These are phyloP conservation scores for Punctularia strigosozonata DNA, from an alignment of 768 basidiomycete species.

Conservation along the genomic window DNA sequence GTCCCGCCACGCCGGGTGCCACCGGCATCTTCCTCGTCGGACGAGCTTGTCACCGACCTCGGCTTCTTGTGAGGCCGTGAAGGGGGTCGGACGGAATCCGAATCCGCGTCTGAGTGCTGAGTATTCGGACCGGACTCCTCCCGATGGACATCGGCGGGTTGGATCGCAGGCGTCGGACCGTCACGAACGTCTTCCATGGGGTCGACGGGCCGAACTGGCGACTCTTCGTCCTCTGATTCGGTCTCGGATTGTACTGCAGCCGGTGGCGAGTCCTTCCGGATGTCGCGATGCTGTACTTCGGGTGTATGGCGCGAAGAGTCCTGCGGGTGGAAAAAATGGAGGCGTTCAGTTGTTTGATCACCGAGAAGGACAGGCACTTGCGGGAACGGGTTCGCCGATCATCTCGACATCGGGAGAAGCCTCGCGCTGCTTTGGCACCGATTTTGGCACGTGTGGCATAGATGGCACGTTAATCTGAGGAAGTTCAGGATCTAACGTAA, in stretches of 20 bases:
- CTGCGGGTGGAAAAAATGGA: background rate
- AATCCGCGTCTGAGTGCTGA: conserved; percentile 31
- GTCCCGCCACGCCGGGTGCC: conserved; percentile 32
- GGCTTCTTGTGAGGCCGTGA: conserved; percentile 30
- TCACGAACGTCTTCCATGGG: conserved; percentile 2
- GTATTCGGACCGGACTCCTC: conserved; percentile 14
- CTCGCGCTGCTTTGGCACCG: background rate
- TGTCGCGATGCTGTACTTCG: background rate
- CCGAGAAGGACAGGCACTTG: background rate
- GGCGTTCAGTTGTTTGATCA: background rate
- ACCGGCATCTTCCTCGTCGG: conserved; percentile 47
- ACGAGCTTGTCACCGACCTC: conserved; percentile 22
- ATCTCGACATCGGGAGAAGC: background rate
- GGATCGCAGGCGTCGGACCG: conserved; percentile 1
- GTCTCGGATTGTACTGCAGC: conserved; percentile 32
- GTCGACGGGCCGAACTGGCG: conserved; percentile 1
- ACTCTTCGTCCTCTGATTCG: conserved; percentile 13
- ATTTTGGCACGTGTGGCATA: conserved; percentile 2
- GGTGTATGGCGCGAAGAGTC: background rate
- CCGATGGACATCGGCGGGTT: background rate
- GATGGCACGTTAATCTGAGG: conserved; percentile 25
- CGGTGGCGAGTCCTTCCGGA: background rate
- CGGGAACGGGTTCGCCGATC: background rate
- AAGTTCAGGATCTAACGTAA: conserved; percentile 32
- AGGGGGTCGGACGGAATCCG: conserved; percentile 29